Conservation (phyloP, 2,329 filamentous ascomycete species). For the Hymenoscyphus fraxineus region DNA sequence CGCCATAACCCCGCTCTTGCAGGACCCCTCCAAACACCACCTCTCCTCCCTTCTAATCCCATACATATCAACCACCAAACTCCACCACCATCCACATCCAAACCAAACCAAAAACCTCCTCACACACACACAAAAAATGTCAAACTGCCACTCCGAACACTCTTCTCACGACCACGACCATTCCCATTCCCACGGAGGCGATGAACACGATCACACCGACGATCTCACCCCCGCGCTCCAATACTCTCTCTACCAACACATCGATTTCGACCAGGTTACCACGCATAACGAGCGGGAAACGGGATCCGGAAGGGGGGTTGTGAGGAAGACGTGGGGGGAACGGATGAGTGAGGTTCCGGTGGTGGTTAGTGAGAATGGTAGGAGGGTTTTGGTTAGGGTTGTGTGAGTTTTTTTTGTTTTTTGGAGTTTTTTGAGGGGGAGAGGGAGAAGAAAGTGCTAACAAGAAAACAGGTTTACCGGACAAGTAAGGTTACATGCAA, state of each 20-base stretch:
- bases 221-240: constrained; percentile 91
- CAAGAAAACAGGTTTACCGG: constrained; percentile 69
- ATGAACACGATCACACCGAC: constrained; percentile 77
- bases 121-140: constrained; percentile 30
- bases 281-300: constrained; percentile 77
- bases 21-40: constrained; percentile 14
- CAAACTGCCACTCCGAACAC: constrained; percentile 19
- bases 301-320: constrained; percentile 67
- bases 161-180: constrained; percentile 43
- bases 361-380: constrained; percentile 81
- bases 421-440: background rate
- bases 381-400: constrained; percentile 88
- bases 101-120: no score
- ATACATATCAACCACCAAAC: background rate
- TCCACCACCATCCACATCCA: no score
- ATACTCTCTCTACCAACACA: constrained; percentile 84
- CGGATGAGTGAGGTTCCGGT: constrained; percentile 68
- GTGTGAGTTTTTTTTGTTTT: constrained; percentile 57
- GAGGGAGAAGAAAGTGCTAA: background rate
- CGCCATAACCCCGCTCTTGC: constrained; percentile 18
- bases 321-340: constrained; percentile 90
- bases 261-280: constrained; percentile 79
- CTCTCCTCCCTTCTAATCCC: background rate
- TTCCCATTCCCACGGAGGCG: constrained; percentile 15
- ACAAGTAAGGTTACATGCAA: constrained; percentile 86